phyloP scores from a whole-genome alignment of 495 filamentous ascomycete genomes.

The Hypoxylon crocopeplum region DNA sequence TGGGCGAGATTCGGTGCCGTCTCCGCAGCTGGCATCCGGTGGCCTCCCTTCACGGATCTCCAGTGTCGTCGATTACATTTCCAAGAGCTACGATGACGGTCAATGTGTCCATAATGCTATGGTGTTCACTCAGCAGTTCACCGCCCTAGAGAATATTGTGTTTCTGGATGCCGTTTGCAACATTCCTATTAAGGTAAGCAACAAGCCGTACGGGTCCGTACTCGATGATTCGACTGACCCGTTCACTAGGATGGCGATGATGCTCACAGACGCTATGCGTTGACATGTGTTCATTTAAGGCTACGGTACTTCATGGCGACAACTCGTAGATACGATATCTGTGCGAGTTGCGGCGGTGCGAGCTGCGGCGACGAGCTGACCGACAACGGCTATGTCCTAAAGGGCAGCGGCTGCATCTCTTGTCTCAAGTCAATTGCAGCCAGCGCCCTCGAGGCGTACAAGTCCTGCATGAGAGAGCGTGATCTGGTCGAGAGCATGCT shows the following conservation, averaged over 20 bases:
- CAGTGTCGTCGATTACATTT: slow-evolving; percentile 42
- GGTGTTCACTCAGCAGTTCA: slow-evolving; percentile 31
- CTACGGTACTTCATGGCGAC: slow-evolving; percentile 25
- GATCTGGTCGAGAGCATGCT: slow-evolving; percentile 25
- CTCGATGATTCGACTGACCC: slow-evolving; percentile 1
- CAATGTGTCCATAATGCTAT: slow-evolving; percentile 41
- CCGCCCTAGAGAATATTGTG: not conserved
- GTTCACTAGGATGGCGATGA: slow-evolving; percentile 1
- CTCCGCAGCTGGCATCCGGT: not conserved
- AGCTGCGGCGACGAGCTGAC: too few relatives aligned
- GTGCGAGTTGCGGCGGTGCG: slow-evolving; percentile 38
- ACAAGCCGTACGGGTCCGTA: not conserved
- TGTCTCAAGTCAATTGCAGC: slow-evolving; percentile 45
- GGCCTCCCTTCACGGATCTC: slow-evolving; percentile 30
- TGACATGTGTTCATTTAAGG: slow-evolving; percentile 18
- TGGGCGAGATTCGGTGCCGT: not conserved
- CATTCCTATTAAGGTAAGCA: slow-evolving; percentile 10
- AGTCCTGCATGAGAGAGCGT: slow-evolving; percentile 35
- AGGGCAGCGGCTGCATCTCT: slow-evolving; percentile 32
- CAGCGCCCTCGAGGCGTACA: slow-evolving; percentile 40
- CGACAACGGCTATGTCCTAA: too few relatives aligned
- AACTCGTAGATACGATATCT: slow-evolving; percentile 8
- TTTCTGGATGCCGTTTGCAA: slow-evolving; percentile 6
- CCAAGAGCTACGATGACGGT: slow-evolving; percentile 42
- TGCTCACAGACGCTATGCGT: slow-evolving; percentile 1